These are phyloP conservation scores for Hypericum androsaemum DNA, from an alignment of 345 rosid species.

Conservation along the genomic window DNA sequence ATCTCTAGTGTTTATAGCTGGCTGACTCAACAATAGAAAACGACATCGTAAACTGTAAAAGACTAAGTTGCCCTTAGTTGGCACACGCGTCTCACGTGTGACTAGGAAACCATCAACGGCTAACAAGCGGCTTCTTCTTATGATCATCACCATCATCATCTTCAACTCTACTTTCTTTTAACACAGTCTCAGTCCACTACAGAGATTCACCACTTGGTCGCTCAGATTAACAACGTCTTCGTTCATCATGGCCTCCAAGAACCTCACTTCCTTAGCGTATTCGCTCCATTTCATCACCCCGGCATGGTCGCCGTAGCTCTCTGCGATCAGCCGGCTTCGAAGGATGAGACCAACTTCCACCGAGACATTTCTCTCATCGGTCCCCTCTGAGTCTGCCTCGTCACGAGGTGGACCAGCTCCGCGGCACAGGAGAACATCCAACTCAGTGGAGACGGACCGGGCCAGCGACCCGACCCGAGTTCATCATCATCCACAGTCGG, in stretches of 20 bases:
- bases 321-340: constrained; percentile 34
- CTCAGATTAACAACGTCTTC: constrained; percentile 16
- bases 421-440: constrained; percentile 53
- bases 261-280: constrained; percentile 43
- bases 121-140: no score
- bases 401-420: constrained; percentile 37
- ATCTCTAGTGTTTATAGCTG: no score
- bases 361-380: constrained; percentile 29
- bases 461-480: constrained; percentile 36
- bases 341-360: constrained; percentile 29
- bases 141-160: no score
- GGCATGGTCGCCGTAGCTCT: constrained; percentile 22
- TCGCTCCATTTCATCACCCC: constrained; percentile 55
- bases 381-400: constrained; percentile 44
- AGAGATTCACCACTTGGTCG: constrained; percentile 24
- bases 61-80: no score
- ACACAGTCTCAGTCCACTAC: no score
- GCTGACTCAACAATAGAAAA: no score
- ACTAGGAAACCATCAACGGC: no score
- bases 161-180: no score
- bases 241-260: constrained; percentile 44
- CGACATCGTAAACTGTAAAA: no score
- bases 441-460: constrained; percentile 41
- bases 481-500: constrained; percentile 47
- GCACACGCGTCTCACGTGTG: no score